Evolutionary conservation across 2,329 filamentous ascomycete genomes (phyloP), one percentile per base, ranked within the genome.

Genomic region (Botrytis paeoniae): DNA sequence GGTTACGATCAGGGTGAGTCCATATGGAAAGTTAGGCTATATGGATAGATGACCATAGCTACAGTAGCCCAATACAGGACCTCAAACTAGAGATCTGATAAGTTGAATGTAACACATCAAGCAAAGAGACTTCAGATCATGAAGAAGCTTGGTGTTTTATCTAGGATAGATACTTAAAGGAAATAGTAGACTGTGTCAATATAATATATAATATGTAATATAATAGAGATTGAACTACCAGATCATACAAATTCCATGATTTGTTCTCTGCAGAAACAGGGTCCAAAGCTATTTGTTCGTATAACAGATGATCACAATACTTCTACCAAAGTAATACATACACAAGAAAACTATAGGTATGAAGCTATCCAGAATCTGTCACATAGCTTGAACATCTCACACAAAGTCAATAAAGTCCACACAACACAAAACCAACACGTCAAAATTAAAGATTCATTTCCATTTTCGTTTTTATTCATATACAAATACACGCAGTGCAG

Each of bases 101-200:
- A 41, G 0, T 22, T 18, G 2, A 4, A 22, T 51, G 20, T 8
- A 57, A 57, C 18, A n/a, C 65, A 4, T 39, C 48, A 57, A 41
- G 65, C 65, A 69, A 69, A 57, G 65, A 69, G 48, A 57, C 65
- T 69, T 69, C 48, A 25, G 22, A 32, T 32, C 3, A 29, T 32
- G 48, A 57, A 41, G 65, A 57, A 69, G 65, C 65, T 57, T 57
- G 65, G 35, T 57, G 48, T 54, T 43, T 57, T 57, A 29, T n/a
- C 4, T 25, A 39, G 1, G n/a, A 1, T 39, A 41, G 18, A 41
- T 57, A 32, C 3, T n/a, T 41, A 37, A 3, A 2, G n/a, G n/a
- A 2, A 22, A n/a, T 16, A 22, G 45, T 9, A 54, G 22, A 41
- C 35, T 62, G 22, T 22, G 8, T 39, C 35, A 25, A 16, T 25